Evolutionary conservation across 176 grass and related monocot genomes (phyloP), one percentile per base, ranked within the genome.

Genomic region (Zea mays): DNA sequence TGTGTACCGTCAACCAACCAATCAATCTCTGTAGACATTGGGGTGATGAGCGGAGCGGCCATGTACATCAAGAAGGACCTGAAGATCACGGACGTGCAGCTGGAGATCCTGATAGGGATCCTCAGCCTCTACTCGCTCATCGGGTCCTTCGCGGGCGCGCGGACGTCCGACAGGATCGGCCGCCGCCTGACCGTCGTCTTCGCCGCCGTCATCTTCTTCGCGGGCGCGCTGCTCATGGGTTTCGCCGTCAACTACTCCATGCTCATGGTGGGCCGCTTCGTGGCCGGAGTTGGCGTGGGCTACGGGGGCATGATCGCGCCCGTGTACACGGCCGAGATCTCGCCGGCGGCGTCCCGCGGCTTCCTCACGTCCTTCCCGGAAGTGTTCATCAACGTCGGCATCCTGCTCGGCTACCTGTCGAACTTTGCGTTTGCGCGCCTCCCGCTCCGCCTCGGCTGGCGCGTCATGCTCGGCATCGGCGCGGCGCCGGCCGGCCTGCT

Each of bases 251-350:
- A 71, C 83, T 96, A 85, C 52, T 54, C 3, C 37, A 89, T 96
- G 83, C 89, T 96, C 81, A 96, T 96, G 89, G 63, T 63, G 70
- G 92, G 89, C 7, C 89, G 92, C 69, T 88, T 92, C 54, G 85
- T 96, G 17, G 86, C 92, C 39, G 92, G 89, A 11, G 42, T 92
- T 14, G 92, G 92, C 27, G 86, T 96, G 5, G 92, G 92, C 3
- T 96, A 96, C 69, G 92, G 77, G 3, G 65, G 85, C 45, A 81
- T 96, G 92, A 96, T 96, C 75, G 92, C 92, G 3, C 92, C 89
- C 1, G 78, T 92, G 8, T 96, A 96, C 80, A 89, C 89, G 1
- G 92, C 92, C 7, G 92, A 96, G 84, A 79, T 96, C 12, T 89
- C 92, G 3, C 92, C 92, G 0, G 78, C 86, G 47, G 89, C 89